phyloP scores from a whole-genome alignment of 2,329 filamentous ascomycete species.

The Aspergillus oerlinghausenensis region DNA sequence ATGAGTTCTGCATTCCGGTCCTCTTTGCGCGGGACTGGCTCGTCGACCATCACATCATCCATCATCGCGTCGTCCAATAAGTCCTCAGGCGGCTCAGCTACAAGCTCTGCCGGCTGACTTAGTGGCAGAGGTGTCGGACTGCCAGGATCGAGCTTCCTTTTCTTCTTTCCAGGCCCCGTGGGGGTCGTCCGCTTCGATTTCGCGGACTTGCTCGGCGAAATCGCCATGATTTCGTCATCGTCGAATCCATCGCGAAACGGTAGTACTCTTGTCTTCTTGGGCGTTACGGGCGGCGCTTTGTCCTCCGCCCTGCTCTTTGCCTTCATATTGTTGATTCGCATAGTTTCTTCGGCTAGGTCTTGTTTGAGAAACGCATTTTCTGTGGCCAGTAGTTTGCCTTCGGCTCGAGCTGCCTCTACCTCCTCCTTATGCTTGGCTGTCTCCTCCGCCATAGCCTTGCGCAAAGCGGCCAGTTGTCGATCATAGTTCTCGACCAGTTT shows the following conservation, averaged over 20 bases:
- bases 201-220: conserved; percentile 51
- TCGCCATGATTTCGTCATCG: conserved; percentile 54
- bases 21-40: conserved; percentile 19
- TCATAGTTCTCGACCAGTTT: conserved; percentile 52
- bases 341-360: conserved; percentile 53
- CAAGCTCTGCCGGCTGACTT: conserved; percentile 25
- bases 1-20: conserved; percentile 39
- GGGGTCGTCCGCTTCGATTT: conserved; percentile 52
- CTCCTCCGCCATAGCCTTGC: conserved; percentile 52
- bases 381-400: conserved; percentile 54
- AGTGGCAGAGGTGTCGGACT: conserved; percentile 49
- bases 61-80: conserved; percentile 16
- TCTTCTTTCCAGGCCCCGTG: conserved; percentile 54
- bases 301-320: conserved; percentile 33
- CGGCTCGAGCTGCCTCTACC: conserved; percentile 49
- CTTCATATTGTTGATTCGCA: conserved; percentile 42
- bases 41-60: conserved; percentile 19
- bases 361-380: conserved; percentile 58
- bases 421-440: conserved; percentile 51
- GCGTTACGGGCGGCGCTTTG: conserved; percentile 44
- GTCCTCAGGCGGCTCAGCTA: conserved; percentile 25
- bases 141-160: conserved; percentile 48
- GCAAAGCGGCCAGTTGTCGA: conserved; percentile 48
- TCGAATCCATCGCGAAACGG: conserved; percentile 60
- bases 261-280: conserved; percentile 45